phyloP scores from a whole-genome alignment of 768 basidiomycete species.

The Boletus speciosus region DNA sequence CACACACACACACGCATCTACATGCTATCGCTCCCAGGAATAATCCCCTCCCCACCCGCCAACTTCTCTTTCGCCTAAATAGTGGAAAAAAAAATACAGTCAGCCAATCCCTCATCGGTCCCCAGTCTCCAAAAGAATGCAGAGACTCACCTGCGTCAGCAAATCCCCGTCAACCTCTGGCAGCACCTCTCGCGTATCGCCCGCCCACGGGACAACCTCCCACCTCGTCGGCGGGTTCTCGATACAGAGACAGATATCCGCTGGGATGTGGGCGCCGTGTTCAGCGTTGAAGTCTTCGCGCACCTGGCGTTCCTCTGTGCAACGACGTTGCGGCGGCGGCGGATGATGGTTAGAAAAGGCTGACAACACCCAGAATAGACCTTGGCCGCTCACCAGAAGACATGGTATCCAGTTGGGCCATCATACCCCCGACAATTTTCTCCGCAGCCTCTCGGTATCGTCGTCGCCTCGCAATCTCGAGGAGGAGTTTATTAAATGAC shows the following conservation, averaged over 20 bases:
- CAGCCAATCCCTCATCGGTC: neutral
- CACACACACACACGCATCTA: constrained; percentile 5
- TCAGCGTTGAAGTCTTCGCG: constrained; percentile 69
- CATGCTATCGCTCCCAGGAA: constrained; percentile 24
- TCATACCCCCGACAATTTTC: constrained; percentile 63
- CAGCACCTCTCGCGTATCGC: constrained; percentile 53
- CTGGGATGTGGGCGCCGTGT: constrained; percentile 70
- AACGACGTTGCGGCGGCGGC: no score
- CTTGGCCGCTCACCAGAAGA: constrained; percentile 48
- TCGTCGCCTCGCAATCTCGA: constrained; percentile 68
- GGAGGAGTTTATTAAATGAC: constrained; percentile 68
- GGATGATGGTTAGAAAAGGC: neutral
- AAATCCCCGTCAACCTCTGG: constrained; percentile 63
- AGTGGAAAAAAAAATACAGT: neutral
- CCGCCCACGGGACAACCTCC: constrained; percentile 59
- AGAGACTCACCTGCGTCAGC: constrained; percentile 44
- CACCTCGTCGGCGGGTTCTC: constrained; percentile 71
- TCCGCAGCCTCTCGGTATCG: constrained; percentile 66
- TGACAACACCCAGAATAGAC: neutral
- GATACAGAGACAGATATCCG: constrained; percentile 77
- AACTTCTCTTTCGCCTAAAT: constrained; percentile 32
- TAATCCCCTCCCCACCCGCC: constrained; percentile 12
- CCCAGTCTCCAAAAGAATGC: neutral
- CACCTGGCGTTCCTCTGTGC: constrained; percentile 60
- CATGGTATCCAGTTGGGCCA: constrained; percentile 60